These are phyloP conservation scores for Phytophthora macrochlamydospora DNA, from an alignment of 352 stramenopile genomes.

Conservation along the genomic window DNA sequence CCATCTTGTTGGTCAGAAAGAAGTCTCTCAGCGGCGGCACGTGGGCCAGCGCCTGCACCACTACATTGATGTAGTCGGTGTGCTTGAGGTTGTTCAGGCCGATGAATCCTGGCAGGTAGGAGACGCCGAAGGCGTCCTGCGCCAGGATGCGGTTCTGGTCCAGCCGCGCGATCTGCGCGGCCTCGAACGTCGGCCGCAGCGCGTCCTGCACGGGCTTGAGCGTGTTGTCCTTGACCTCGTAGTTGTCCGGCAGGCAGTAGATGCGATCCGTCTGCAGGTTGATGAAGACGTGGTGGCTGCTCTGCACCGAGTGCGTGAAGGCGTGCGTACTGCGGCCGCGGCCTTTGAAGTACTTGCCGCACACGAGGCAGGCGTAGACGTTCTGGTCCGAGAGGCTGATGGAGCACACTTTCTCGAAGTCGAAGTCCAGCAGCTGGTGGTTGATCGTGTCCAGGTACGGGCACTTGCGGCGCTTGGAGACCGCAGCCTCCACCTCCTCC, in stretches of 20 bases:
- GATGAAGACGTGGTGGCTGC: slow-evolving; percentile 97
- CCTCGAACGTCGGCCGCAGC: slow-evolving; percentile 92
- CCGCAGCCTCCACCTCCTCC: slow-evolving; percentile 10
- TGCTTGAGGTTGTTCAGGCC: slow-evolving; percentile 98
- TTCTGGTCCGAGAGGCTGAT: slow-evolving; percentile 96
- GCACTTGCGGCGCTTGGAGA: slow-evolving; percentile 90
- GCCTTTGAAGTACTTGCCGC: slow-evolving; percentile 99
- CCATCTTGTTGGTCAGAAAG: slow-evolving; percentile 86
- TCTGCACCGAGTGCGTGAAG: slow-evolving; percentile 97
- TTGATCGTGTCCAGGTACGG: slow-evolving; percentile 99
- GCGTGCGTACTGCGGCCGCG: slow-evolving; percentile 92
- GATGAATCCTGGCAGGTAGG: slow-evolving; percentile 98
- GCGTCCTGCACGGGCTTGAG: slow-evolving; percentile 95
- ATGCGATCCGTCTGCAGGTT: slow-evolving; percentile 95
- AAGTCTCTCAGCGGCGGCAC: slow-evolving; percentile 96
- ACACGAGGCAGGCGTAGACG: slow-evolving; percentile 99
- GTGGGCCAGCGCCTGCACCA: slow-evolving; percentile 96
- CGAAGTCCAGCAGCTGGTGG: slow-evolving; percentile 97
- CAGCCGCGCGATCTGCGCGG: slow-evolving; percentile 80
- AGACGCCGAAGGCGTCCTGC: slow-evolving; percentile 95
- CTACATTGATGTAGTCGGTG: slow-evolving; percentile 98
- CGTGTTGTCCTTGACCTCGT: slow-evolving; percentile 97
- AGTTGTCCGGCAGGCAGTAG: slow-evolving; percentile 98
- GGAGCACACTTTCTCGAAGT: slow-evolving; percentile 98
- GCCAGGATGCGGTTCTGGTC: slow-evolving; percentile 93